A percentile compares a stretch with the other conserved stretches of the same genome.
Evolutionary conservation across 2,329 filamentous ascomycete species (phyloP).

Genomic region (Penicillium decumbens): DNA sequence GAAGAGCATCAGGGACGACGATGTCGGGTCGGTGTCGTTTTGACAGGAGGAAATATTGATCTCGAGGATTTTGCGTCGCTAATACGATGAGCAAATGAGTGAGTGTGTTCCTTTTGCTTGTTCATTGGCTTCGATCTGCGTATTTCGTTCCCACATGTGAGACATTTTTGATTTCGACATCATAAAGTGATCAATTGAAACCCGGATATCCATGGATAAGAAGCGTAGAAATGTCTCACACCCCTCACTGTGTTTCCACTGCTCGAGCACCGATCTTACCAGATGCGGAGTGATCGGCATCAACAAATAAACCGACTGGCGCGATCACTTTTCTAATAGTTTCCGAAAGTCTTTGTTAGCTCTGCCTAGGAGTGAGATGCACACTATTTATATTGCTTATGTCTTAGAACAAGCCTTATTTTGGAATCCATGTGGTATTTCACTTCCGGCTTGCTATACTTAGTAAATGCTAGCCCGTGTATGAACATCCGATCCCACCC

Average conservation of each 20-base stretch:
- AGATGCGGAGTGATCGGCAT: constrained; percentile 8
- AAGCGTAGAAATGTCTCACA: constrained; percentile 12
- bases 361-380: not conserved
- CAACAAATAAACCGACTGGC: constrained; percentile 2
- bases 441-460: not conserved
- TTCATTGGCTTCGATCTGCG: too few species aligned
- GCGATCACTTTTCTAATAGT: not conserved
- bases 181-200: too few species aligned
- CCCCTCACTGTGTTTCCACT: constrained; percentile 4
- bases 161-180: too few species aligned
- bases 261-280: not conserved
- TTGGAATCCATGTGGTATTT: not conserved
- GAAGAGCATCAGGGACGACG: not conserved
- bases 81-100: not conserved
- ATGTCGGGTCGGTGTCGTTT: not conserved
- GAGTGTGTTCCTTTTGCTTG: too few species aligned
- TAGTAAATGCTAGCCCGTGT: not conserved
- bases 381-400: constrained; percentile 1
- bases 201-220: too few species aligned
- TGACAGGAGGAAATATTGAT: not conserved
- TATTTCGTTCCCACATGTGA: too few species aligned
- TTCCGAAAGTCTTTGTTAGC: not conserved
- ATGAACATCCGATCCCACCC: not conserved
- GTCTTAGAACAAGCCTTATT: constrained; percentile 1
- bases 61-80: not conserved